Evolutionary conservation across 2,329 filamentous ascomycete genomes (phyloP).

Genomic region (Aspergillus alliaceus): DNA sequence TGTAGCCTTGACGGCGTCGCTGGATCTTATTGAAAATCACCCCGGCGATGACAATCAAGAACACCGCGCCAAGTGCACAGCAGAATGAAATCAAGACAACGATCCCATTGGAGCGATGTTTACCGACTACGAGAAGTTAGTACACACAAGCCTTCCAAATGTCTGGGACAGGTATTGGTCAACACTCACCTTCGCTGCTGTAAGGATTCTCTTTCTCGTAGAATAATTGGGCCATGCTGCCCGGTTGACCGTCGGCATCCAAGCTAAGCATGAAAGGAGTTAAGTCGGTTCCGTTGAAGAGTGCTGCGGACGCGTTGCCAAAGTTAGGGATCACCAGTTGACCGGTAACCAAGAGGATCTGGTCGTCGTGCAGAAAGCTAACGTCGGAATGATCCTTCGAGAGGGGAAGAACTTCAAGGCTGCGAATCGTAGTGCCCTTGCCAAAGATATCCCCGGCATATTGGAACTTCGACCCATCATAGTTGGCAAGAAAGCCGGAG

Average conservation of each 20-base stretch:
- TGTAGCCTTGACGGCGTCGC: constrained; percentile 48
- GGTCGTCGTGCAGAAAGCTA: constrained; percentile 63
- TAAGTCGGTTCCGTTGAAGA: constrained; percentile 81
- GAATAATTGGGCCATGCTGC: constrained; percentile 79
- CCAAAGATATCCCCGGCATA: constrained; percentile 65
- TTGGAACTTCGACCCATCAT: constrained; percentile 70
- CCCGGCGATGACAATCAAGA: constrained; percentile 48
- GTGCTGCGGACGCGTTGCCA: constrained; percentile 78
- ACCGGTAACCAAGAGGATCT: constrained; percentile 82
- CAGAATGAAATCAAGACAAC: constrained; percentile 49
- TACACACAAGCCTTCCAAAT: background rate
- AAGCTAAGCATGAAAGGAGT: constrained; percentile 79
- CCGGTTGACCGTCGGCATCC: constrained; percentile 62
- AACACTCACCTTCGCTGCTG: constrained; percentile 58
- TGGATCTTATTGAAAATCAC: constrained; percentile 50
- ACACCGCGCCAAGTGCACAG: constrained; percentile 48
- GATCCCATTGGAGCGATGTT: constrained; percentile 45
- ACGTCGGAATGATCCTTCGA: constrained; percentile 66
- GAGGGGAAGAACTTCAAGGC: constrained; percentile 77
- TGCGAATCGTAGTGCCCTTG: constrained; percentile 67
- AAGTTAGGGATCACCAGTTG: constrained; percentile 72
- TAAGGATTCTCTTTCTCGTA: constrained; percentile 80
- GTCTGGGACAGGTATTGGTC: background rate
- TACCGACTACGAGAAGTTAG: constrained; percentile 22
- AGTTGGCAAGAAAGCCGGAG: constrained; percentile 78